Evolutionary conservation across 176 grass and related monocot species (phyloP).

Genomic region (Zea luxurians): DNA sequence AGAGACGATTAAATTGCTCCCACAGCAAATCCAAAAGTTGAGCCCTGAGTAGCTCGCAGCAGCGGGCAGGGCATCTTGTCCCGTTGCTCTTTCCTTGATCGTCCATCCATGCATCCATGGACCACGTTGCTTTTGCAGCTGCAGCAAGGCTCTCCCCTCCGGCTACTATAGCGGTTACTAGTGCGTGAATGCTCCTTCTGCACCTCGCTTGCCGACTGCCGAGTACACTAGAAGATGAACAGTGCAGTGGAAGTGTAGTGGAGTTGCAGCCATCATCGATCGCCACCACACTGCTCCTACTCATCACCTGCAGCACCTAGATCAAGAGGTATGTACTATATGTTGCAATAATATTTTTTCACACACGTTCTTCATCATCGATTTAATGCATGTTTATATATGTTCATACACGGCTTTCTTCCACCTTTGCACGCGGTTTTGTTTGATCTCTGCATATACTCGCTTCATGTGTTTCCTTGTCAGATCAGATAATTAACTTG

Average conservation of each 20-base stretch:
- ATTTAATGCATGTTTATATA: too few species aligned
- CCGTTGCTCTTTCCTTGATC: constrained; percentile 43
- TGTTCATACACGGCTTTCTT: too few species aligned
- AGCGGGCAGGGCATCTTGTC: constrained; percentile 37
- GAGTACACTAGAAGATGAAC: not conserved
- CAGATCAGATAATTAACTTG: not conserved
- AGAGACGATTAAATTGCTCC: constrained; percentile 11
- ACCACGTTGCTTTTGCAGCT: constrained; percentile 34
- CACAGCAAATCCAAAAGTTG: constrained; percentile 42
- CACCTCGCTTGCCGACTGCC: not conserved
- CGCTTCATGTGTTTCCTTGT: too few species aligned
- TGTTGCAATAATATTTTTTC: not conserved
- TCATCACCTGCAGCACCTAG: not conserved
- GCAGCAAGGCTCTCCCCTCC: not conserved
- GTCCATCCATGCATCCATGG: not conserved
- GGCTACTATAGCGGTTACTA: constrained; percentile 15
- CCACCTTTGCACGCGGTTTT: too few species aligned
- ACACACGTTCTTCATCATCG: too few species aligned
- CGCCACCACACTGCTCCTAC: too few species aligned
- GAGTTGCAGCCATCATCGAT: not conserved
- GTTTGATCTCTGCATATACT: not conserved
- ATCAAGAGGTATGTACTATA: constrained; percentile 25
- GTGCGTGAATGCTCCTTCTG: constrained; percentile 35
- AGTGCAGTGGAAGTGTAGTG: constrained; percentile 19
- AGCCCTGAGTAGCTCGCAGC: not conserved